Evolutionary conservation across 129 eudicot species (phyloP).

Genomic region (Flaveria linearis): DNA sequence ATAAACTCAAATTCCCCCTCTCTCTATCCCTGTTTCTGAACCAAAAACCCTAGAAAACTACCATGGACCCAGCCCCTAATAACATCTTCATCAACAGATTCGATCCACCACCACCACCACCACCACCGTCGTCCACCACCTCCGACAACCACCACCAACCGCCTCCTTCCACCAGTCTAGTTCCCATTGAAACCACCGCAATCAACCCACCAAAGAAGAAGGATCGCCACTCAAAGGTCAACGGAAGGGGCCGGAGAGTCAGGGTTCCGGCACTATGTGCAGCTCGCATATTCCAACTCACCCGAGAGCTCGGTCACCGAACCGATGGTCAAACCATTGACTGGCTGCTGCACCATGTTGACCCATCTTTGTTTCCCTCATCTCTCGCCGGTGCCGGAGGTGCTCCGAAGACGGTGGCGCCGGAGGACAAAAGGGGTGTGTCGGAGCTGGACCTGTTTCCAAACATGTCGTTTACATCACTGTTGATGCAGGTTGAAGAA

Average conservation of each 20-base stretch:
- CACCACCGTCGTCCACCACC: slow-evolving; percentile 23
- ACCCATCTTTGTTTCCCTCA: slow-evolving; percentile 34
- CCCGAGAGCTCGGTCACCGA: slow-evolving; percentile 51
- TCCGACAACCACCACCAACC: slow-evolving; percentile 2
- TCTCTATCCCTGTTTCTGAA: slow-evolving; percentile 4
- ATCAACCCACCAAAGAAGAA: slow-evolving; percentile 14
- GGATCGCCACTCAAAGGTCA: slow-evolving; percentile 39
- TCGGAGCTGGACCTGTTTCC: slow-evolving; percentile 48
- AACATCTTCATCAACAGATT: slow-evolving; percentile 6
- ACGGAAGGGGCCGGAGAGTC: slow-evolving; percentile 50
- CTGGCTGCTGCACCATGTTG: slow-evolving; percentile 50
- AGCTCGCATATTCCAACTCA: slow-evolving; percentile 57
- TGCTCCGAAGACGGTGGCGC: slow-evolving; percentile 22
- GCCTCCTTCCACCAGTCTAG: not conserved
- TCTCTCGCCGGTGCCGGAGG: slow-evolving; percentile 10
- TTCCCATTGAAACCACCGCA: not conserved
- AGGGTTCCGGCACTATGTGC: slow-evolving; percentile 50
- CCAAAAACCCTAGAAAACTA: slow-evolving; percentile 25
- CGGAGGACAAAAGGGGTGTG: slow-evolving; percentile 22
- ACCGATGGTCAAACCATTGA: slow-evolving; percentile 52
- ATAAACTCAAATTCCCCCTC: not conserved
- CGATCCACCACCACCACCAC: slow-evolving; percentile 20
- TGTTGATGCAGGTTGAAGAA: slow-evolving; percentile 47
- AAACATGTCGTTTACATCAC: slow-evolving; percentile 45
- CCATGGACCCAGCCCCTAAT: slow-evolving; percentile 30